phyloP scores from a whole-genome alignment of 2,329 filamentous ascomycete genomes.

The Ceratocystis diversiconidia region DNA sequence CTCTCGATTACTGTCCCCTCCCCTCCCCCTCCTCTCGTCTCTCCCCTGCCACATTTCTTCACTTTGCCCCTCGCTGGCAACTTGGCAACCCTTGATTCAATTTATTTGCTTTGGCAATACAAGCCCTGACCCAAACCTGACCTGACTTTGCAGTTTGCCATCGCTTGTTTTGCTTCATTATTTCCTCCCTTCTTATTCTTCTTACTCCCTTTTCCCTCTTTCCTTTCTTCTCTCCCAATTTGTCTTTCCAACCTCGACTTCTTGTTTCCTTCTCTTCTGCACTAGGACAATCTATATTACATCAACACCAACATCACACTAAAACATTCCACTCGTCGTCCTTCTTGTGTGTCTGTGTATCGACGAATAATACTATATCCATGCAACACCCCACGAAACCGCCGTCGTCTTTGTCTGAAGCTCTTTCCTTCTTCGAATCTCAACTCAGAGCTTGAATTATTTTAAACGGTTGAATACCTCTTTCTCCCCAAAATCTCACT shows the following conservation, averaged over 20 bases:
- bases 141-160: neutral
- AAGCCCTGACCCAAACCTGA: neutral
- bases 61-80: conserved; percentile 10
- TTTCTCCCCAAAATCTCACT: too few species aligned
- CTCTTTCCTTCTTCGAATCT: neutral
- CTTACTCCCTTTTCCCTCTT: neutral
- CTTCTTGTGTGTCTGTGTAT: neutral
- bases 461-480: neutral
- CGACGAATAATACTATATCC: neutral
- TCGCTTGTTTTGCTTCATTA: conserved; percentile 5
- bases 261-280: neutral
- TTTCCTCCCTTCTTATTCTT: neutral
- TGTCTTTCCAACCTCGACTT: neutral
- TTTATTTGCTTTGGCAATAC: conserved; percentile 5
- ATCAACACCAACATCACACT: neutral
- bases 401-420: neutral
- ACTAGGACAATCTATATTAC: too few species aligned
- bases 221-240: neutral
- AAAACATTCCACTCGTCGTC: neutral
- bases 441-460: neutral
- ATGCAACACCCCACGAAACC: neutral
- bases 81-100: conserved; percentile 7
- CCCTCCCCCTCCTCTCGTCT: conserved; percentile 5
- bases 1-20: neutral
- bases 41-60: neutral